A percentile compares a stretch with the other conserved stretches of the same genome.
These are phyloP conservation scores for Panellus pusillus DNA, from an alignment of 768 basidiomycete genomes.

Conservation along the genomic window DNA sequence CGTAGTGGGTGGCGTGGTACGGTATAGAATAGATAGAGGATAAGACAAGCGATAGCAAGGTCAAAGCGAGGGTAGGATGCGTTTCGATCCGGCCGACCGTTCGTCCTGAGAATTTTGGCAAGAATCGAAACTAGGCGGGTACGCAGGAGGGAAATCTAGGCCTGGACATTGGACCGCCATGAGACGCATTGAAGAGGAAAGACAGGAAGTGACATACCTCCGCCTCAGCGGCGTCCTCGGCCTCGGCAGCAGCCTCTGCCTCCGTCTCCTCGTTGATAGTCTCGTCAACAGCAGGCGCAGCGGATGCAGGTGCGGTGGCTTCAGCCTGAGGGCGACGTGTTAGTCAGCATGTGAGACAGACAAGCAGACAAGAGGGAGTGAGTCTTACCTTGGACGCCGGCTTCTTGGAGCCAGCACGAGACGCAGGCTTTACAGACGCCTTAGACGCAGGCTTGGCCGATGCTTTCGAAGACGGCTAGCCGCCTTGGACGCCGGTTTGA, in stretches of 20 bases:
- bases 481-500: slow-evolving; percentile 42
- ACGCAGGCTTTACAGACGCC: slow-evolving; percentile 48
- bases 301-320: too few relatives aligned
- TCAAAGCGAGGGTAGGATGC: not conserved
- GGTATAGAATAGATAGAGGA: slow-evolving; percentile 14
- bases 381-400: slow-evolving; percentile 35
- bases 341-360: not conserved
- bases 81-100: too few relatives aligned
- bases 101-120: not conserved
- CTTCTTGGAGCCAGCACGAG: slow-evolving; percentile 61
- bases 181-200: not conserved
- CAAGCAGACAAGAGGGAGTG: not conserved
- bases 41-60: slow-evolving; percentile 15
- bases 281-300: too few relatives aligned
- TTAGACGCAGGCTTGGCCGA: slow-evolving; percentile 54
- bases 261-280: too few relatives aligned
- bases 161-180: not conserved
- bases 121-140: not conserved
- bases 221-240: slow-evolving; percentile 15
- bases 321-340: too few relatives aligned
- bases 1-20: not conserved
- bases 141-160: not conserved
- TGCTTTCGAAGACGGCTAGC: slow-evolving; percentile 54
- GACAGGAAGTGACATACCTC: not conserved
- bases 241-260: too few relatives aligned